Percentiles rank a stretch among this genome's conserved stretches.
Evolutionary conservation across 2,329 filamentous ascomycete genomes (phyloP).

Genomic region (Alternaria alternata): DNA sequence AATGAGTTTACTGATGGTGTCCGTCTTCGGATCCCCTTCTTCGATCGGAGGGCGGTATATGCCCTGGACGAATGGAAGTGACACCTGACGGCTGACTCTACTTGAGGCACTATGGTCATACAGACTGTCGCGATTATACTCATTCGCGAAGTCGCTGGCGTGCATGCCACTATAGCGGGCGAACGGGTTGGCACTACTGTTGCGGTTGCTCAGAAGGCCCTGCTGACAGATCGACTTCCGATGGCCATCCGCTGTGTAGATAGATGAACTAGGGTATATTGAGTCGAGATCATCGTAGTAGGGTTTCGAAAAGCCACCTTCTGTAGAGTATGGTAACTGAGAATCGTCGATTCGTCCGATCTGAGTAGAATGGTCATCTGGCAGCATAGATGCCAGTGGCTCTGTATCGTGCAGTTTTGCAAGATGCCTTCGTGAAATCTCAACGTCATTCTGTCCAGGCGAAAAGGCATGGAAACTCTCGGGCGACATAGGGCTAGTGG

Average conservation of each 20-base stretch:
- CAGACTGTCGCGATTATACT: conserved; percentile 23
- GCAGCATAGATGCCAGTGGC: conserved; percentile 41
- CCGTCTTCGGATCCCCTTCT: conserved; percentile 32
- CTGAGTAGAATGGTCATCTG: conserved; percentile 36
- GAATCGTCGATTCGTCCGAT: conserved; percentile 22
- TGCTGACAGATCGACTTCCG: conserved; percentile 31
- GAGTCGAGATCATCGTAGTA: conserved; percentile 45
- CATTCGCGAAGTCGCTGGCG: conserved; percentile 20
- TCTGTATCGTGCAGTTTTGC: conserved; percentile 15
- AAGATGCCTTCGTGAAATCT: conserved; percentile 7
- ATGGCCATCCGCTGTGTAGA: conserved; percentile 40
- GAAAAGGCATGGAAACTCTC: conserved; percentile 15
- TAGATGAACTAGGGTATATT: conserved; percentile 41
- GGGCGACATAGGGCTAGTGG: conserved; percentile 18
- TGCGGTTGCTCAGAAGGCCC: conserved; percentile 26
- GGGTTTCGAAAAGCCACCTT: conserved; percentile 17
- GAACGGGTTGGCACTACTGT: conserved; percentile 35
- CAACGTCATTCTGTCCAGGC: conserved; percentile 16
- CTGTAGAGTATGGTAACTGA: conserved; percentile 20
- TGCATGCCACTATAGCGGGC: conserved; percentile 25
- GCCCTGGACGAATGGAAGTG: conserved; percentile 23
- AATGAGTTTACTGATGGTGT: conserved; percentile 46
- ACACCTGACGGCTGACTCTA: conserved; percentile 18
- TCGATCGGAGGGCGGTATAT: conserved; percentile 21
- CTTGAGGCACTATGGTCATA: conserved; percentile 23